phyloP scores from a whole-genome alignment of 2,329 filamentous ascomycete genomes.

The Xylariomycetidae sp. region DNA sequence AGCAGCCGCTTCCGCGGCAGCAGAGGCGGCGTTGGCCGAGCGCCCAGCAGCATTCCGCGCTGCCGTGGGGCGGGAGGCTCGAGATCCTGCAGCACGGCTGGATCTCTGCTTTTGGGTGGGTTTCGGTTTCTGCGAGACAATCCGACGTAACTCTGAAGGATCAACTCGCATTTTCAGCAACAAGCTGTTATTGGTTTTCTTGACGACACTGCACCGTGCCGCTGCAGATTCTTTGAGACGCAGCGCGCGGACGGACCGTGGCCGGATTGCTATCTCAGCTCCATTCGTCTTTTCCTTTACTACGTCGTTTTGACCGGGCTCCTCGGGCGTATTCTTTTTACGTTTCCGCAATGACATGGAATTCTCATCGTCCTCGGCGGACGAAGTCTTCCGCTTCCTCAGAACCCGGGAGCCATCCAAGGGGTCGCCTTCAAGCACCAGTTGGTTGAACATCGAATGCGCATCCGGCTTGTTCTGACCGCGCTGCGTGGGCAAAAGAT shows the following conservation, averaged over 20 bases:
- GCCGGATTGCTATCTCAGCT: constrained; percentile 27
- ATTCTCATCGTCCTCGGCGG: constrained; percentile 55
- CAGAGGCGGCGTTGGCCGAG: constrained; percentile 23
- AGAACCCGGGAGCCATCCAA: constrained; percentile 72
- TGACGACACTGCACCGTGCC: constrained; percentile 36
- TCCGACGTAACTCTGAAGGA: constrained; percentile 51
- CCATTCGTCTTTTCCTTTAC: constrained; percentile 29
- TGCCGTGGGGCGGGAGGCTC: constrained; percentile 25
- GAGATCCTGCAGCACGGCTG: constrained; percentile 27
- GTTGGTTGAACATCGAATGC: constrained; percentile 70
- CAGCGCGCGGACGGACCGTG: constrained; percentile 50
- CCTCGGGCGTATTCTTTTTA: constrained; percentile 41
- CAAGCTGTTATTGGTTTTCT: constrained; percentile 35
- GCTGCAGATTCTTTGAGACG: constrained; percentile 43
- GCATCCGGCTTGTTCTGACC: constrained; percentile 61
- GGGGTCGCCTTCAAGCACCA: constrained; percentile 65
- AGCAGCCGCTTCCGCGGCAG: constrained; percentile 33
- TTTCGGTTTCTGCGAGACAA: constrained; percentile 53
- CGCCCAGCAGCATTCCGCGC: constrained; percentile 22
- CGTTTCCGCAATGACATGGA: constrained; percentile 48
- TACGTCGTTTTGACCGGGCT: constrained; percentile 26
- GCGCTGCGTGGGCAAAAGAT: constrained; percentile 64
- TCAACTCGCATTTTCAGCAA: constrained; percentile 55
- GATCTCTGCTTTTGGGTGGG: constrained; percentile 47
- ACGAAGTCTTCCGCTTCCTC: constrained; percentile 79